A percentile compares a stretch with the other conserved stretches of the same genome.
Conservation (phyloP, 495 filamentous ascomycete genomes). For the Tuber umbilicatum region DNA sequence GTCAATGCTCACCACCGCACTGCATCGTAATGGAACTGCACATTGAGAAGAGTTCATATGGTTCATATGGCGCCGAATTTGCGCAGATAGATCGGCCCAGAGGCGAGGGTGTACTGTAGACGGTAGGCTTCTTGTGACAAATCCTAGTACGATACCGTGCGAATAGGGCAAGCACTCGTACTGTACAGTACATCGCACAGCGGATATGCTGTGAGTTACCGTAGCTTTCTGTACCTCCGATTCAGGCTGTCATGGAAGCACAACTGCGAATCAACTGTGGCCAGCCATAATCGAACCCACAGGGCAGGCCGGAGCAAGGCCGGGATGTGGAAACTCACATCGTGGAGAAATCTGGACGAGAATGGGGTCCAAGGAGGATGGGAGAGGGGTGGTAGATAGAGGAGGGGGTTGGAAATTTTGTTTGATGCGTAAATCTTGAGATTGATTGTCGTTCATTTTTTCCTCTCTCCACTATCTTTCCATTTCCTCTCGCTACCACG, state of each 20-base stretch:
- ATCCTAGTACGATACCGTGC: not conserved
- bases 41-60: not conserved
- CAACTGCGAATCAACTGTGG: not conserved
- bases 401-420: not conserved
- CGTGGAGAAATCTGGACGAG: not conserved
- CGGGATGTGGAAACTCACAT: not conserved
- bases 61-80: not conserved
- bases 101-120: not conserved
- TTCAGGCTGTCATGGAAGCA: not conserved
- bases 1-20: not conserved
- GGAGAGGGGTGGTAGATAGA: not conserved
- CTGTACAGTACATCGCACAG: not conserved
- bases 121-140: not conserved
- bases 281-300: not conserved
- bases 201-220: not conserved
- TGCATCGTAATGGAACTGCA: not conserved
- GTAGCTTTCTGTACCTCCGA: not conserved
- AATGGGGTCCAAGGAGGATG: not conserved
- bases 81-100: not conserved
- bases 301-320: not conserved
- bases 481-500: not conserved
- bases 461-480: not conserved
- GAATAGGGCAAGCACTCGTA: not conserved
- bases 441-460: not conserved
- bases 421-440: not conserved